Base-by-base conservation (phyloP, 805 yeast genomes). In the Starmerella khaoyaiensis region DNA sequence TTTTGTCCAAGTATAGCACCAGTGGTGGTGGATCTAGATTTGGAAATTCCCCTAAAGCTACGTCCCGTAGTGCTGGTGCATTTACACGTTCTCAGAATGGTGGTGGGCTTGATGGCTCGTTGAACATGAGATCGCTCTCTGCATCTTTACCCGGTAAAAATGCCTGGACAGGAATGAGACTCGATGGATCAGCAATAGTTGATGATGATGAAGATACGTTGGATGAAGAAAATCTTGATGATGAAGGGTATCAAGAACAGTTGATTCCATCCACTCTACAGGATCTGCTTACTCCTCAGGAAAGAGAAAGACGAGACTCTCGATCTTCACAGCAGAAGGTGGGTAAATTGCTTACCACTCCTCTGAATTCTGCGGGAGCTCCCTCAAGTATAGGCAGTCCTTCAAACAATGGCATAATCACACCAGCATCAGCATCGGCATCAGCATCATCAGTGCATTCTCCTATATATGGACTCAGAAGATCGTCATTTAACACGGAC, bases 281-380 rank as follows among this genome's bases (percentile, higher is more conserved):
- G n/a, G 94, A 82, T 46, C 61, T 83, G 34, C 60, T 86, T 33
- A 81, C 93, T 0, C 93, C 93, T 0, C 79, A 73, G 47, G 94
- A 84, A 53, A 58, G 79, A 16, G 63, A 76, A 48, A 66, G 94
- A 31, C 72, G 83, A 42, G 68, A 65, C 35, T 75, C 84, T 9
- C 64, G 82, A 10, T 49, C 33, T 10, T 45, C 48, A 10, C 43
- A 37, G 4, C 40, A 32, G 11, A 39, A 30, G 11, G n/a, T n/a
- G n/a, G n/a, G n/a, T n/a, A n/a, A n/a, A n/a, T n/a, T n/a, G n/a
- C n/a, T n/a, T n/a, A n/a, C n/a, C n/a, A n/a, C n/a, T n/a, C n/a
- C n/a, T n/a, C n/a, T n/a, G n/a, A n/a, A n/a, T n/a, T n/a, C n/a
- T n/a, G n/a, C n/a, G n/a, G n/a, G n/a, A n/a, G n/a, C n/a, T n/a